Conservation (phyloP, 2,329 filamentous ascomycete genomes). For the Arthrocladium fulminans region DNA sequence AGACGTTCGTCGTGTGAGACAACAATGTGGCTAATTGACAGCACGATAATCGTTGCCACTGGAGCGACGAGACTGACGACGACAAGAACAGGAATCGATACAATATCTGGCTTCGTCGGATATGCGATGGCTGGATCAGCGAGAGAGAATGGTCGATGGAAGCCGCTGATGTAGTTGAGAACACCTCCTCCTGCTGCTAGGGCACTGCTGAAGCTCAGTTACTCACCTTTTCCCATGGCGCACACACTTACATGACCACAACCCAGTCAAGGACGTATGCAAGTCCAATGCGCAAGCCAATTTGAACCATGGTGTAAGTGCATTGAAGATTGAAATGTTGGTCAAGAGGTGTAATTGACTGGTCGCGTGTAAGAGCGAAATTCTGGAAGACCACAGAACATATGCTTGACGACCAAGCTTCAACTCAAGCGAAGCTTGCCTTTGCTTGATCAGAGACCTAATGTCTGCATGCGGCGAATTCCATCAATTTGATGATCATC, state of each 20-base stretch:
- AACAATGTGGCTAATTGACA: constrained; percentile 54
- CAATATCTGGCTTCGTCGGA: constrained; percentile 62
- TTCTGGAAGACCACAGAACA: too few relatives aligned
- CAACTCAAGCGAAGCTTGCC: too few relatives aligned
- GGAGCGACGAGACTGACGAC: constrained; percentile 57
- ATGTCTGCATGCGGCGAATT: too few relatives aligned
- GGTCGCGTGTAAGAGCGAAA: too few relatives aligned
- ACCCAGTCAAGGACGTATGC: constrained; percentile 11
- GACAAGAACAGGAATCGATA: constrained; percentile 57
- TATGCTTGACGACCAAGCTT: too few relatives aligned
- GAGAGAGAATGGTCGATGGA: constrained; percentile 53
- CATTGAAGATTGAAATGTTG: too few relatives aligned
- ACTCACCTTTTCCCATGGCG: neutral
- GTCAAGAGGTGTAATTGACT: too few relatives aligned
- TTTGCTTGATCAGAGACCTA: too few relatives aligned
- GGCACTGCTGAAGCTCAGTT: neutral
- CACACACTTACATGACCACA: constrained; percentile 8
- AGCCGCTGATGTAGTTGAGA: constrained; percentile 9
- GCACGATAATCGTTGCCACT: constrained; percentile 55
- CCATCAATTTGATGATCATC: too few relatives aligned
- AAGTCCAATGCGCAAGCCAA: too few relatives aligned
- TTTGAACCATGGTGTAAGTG: too few relatives aligned
- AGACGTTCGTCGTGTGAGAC: constrained; percentile 27
- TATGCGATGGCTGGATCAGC: constrained; percentile 72
- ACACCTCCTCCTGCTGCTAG: constrained; percentile 10